Evolutionary conservation across 345 rosid species (phyloP).

Genomic region (Excoecaria agallocha): DNA sequence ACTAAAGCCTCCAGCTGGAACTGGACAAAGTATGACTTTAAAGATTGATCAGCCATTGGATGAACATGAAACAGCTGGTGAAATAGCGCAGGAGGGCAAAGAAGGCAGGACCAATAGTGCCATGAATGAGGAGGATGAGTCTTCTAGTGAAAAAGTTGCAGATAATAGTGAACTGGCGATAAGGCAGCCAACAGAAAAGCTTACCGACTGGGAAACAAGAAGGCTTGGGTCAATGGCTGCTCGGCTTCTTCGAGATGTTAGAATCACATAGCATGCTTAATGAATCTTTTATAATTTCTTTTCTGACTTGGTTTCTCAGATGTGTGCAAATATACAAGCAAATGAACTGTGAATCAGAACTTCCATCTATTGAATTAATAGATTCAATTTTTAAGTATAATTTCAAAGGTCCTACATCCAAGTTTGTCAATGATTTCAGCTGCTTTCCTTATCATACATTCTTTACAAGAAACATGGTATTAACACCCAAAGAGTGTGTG

Average conservation of each 20-base stretch:
- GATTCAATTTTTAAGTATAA: too few species aligned
- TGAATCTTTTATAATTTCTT: background rate
- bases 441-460: background rate
- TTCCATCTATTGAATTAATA: too few species aligned
- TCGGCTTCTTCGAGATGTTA: slow-evolving; percentile 75
- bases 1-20: slow-evolving; percentile 35
- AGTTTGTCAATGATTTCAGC: background rate
- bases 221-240: slow-evolving; percentile 89
- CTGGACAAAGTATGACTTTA: slow-evolving; percentile 19
- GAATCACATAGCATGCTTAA: slow-evolving; percentile 42
- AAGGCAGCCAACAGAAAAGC: slow-evolving; percentile 43
- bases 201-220: slow-evolving; percentile 89
- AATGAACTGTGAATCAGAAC: too few species aligned
- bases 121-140: slow-evolving; percentile 20
- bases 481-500: too few species aligned
- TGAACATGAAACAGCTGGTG: slow-evolving; percentile 26
- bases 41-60: slow-evolving; percentile 26
- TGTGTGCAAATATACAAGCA: too few species aligned
- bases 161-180: slow-evolving; percentile 31
- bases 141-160: slow-evolving; percentile 22
- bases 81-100: slow-evolving; percentile 19
- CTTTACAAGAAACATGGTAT: too few species aligned
- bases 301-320: too few species aligned
- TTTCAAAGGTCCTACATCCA: too few species aligned
- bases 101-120: background rate